Evolutionary conservation across 2,329 filamentous ascomycete genomes (phyloP), one percentile per base, ranked within the genome.

Genomic region (Myotisia sp.): DNA sequence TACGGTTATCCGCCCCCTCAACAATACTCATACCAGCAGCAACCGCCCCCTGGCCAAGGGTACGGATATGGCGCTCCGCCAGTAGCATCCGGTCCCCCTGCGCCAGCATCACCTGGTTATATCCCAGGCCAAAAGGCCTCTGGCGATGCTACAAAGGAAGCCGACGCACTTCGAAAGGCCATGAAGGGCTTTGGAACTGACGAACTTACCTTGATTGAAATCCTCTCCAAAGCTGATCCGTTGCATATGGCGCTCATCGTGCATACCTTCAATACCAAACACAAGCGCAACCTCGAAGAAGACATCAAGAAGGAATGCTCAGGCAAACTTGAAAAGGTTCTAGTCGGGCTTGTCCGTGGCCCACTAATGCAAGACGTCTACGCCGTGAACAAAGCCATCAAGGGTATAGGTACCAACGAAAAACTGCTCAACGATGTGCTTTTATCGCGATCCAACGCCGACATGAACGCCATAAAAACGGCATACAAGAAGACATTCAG

Each of bases 131-230:
- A 71, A 13, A 76, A 79, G 47, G 64, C 71, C 24, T 74, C 78
- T 27, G 63, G 69, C 24, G 73, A 86, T 44, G 74, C 71, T 17
- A 65, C 59, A 5, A 59, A 64, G 20, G 75, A 84, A 43, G 76
- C 80, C 0, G 69, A 80, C 37, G 70, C 65, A 4, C 62, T 87
- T 16, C 71, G 81, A 29, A 68, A 68, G 44, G 81, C 84, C 4
- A 90, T 92, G 81, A 90, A 90, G 55, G 82, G 81, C 0, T 79
- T 87, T 38, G 83, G 83, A 17, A 90, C 82, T 0, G 72, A 92
- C 47, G 81, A 92, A 54, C 76, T 73, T 49, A 56, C 67, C 0
- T 61, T 92, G 14, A 84, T 87, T 42, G 60, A 64, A 4, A 60
- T 74, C 2, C 60, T 92, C 13, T 61, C 75, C 2, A 69, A 66